phyloP scores from a whole-genome alignment of 768 basidiomycete species.

The Rhizopogon vesiculosus region DNA sequence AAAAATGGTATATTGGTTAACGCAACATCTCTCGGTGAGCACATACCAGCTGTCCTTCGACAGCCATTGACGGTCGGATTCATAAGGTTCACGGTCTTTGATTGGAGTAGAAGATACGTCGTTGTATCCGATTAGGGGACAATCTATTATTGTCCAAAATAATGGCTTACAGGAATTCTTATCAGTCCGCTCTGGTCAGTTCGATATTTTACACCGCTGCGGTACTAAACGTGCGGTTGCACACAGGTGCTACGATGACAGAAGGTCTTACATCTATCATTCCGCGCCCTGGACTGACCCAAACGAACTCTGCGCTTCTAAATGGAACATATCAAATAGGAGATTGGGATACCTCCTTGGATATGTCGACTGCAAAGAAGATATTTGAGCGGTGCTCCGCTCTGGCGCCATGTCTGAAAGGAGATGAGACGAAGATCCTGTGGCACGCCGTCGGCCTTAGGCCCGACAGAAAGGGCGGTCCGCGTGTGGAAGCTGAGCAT shows the following conservation, averaged over 20 bases:
- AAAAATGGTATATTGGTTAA: slow-evolving; percentile 42
- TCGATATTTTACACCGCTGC: not conserved
- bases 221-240: not conserved
- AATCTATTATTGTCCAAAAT: slow-evolving; percentile 74
- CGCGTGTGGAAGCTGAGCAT: slow-evolving; percentile 48
- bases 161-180: slow-evolving; percentile 47
- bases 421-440: slow-evolving; percentile 37
- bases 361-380: slow-evolving; percentile 33
- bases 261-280: slow-evolving; percentile 51
- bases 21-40: slow-evolving; percentile 48
- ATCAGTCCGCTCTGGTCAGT: slow-evolving; percentile 21
- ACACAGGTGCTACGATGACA: not conserved
- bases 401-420: slow-evolving; percentile 30
- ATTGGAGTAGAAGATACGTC: slow-evolving; percentile 76
- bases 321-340: slow-evolving; percentile 52
- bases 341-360: slow-evolving; percentile 48
- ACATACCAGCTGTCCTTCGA: not conserved
- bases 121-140: slow-evolving; percentile 76
- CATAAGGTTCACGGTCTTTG: slow-evolving; percentile 61
- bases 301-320: slow-evolving; percentile 41
- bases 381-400: slow-evolving; percentile 44
- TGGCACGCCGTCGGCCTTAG: slow-evolving; percentile 55
- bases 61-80: not conserved
- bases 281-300: slow-evolving; percentile 43
- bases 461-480: slow-evolving; percentile 50